A percentile compares a stretch with the other conserved stretches of the same genome.
Conservation (phyloP, 306 rosid species). For the Gastrolobium bilobum region DNA sequence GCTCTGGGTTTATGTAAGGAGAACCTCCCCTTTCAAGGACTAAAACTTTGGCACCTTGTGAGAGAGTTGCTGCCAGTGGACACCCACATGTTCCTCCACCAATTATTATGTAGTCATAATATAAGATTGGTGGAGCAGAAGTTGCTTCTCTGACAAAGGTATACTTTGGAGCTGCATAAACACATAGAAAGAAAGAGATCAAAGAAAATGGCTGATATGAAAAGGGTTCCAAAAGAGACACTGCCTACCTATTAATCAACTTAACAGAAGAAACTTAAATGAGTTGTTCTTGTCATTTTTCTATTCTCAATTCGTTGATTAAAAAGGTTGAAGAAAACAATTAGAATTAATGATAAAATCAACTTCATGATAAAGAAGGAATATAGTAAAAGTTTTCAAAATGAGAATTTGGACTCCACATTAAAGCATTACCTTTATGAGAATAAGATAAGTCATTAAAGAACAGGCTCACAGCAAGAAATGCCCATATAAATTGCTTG, state of each 20-base stretch:
- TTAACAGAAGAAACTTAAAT: background rate
- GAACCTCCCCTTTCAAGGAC: conserved; percentile 86
- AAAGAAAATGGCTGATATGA: conserved; percentile 5
- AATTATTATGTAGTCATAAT: conserved; percentile 73
- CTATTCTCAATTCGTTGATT: conserved; percentile 7
- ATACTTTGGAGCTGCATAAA: conserved; percentile 56
- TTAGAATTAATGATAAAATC: background rate
- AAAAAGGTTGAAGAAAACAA: background rate
- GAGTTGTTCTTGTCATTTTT: conserved; percentile 11
- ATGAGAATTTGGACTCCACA: background rate
- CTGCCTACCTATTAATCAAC: conserved; percentile 6
- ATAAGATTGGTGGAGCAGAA: conserved; percentile 54
- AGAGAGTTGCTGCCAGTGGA: conserved; percentile 84
- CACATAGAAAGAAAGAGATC: background rate
- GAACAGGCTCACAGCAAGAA: conserved; percentile 54
- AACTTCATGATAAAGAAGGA: background rate
- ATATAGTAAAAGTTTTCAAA: background rate
- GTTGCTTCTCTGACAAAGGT: conserved; percentile 67
- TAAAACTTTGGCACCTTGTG: conserved; percentile 64
- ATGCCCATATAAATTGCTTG: conserved; percentile 33
- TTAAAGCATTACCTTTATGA: conserved; percentile 44
- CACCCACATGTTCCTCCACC: conserved; percentile 93
- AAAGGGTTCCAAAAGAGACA: conserved; percentile 22
- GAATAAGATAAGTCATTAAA: conserved; percentile 53
- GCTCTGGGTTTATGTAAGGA: conserved; percentile 63